Percentiles rank a stretch among this genome's conserved stretches.
These are phyloP conservation scores for Sphagnum fallax DNA, from an alignment of 228 moss, liverwort and hornwort genomes.

Conservation along the genomic window DNA sequence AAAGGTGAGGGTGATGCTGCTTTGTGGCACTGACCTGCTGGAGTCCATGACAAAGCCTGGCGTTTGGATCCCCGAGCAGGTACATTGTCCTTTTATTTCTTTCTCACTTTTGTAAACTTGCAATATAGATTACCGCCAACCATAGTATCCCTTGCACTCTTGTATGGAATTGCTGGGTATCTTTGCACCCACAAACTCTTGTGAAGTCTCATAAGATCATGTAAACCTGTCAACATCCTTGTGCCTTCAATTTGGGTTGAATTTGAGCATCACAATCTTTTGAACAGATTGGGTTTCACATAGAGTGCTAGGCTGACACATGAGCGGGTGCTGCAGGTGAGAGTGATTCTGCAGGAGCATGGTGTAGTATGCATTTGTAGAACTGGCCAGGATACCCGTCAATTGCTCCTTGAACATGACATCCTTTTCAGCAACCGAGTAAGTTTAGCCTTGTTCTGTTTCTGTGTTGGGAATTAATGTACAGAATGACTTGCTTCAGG, in stretches of 20 bases:
- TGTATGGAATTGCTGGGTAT: too few species aligned
- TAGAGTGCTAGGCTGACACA: neutral
- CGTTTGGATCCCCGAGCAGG: constrained; percentile 95
- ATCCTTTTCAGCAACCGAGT: constrained; percentile 71
- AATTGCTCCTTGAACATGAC: constrained; percentile 77
- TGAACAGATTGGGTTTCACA: too few species aligned
- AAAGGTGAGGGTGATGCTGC: constrained; percentile 72
- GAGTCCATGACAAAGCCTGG: constrained; percentile 70
- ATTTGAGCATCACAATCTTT: too few species aligned
- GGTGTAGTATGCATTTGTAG: constrained; percentile 83
- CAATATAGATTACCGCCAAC: neutral
- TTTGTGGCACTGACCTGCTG: constrained; percentile 85
- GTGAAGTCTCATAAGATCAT: too few species aligned
- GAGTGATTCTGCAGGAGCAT: constrained; percentile 73
- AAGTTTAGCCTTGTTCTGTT: constrained; percentile 5
- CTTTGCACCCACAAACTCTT: too few species aligned
- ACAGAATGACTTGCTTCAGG: too few species aligned
- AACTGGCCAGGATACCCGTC: constrained; percentile 66
- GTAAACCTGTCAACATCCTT: too few species aligned
- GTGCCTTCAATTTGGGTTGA: too few species aligned
- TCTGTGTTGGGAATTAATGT: too few species aligned
- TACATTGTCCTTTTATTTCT: constrained; percentile 3
- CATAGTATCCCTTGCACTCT: too few species aligned
- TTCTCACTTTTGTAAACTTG: neutral
- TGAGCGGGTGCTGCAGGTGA: constrained; percentile 35